Evolutionary conservation across 176 grass and related monocot species (phyloP).

Genomic region (Phragmites australis): DNA sequence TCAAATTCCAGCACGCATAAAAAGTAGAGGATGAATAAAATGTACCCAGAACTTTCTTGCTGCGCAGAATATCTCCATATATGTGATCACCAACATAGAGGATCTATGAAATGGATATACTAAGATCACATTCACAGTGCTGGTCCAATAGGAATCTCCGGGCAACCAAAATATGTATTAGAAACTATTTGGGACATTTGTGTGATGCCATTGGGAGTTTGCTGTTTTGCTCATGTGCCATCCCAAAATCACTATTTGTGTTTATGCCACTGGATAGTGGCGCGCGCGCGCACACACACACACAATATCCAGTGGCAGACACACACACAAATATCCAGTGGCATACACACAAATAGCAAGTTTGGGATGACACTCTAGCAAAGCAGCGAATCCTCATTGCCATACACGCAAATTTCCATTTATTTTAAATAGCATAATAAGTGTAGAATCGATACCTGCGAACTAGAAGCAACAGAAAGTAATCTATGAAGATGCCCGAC

Average conservation of each 20-base stretch:
- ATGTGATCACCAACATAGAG: conserved; percentile 99
- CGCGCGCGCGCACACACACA: too few species aligned
- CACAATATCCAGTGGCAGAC: too few species aligned
- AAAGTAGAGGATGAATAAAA: conserved; percentile 16
- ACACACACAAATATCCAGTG: too few species aligned
- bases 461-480: conserved; percentile 93
- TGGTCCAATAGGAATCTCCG: conserved; percentile 9
- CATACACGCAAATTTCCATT: too few species aligned
- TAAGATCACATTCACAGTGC: conserved; percentile 7
- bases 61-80: conserved; percentile 96
- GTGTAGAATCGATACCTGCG: conserved; percentile 62
- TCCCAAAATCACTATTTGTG: too few species aligned
- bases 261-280: too few species aligned
- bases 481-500: conserved; percentile 92
- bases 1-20: not conserved
- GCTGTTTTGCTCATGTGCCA: too few species aligned
- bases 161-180: conserved; percentile 11
- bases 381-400: too few species aligned
- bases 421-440: conserved; percentile 20
- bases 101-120: conserved; percentile 50
- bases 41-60: conserved; percentile 96
- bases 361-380: too few species aligned
- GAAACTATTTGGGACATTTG: too few species aligned
- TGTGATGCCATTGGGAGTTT: too few species aligned
- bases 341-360: too few species aligned